Evolutionary conservation across 192 early-diverging fungal genomes (phyloP).

Genomic region (Backusella tarrabulga): DNA sequence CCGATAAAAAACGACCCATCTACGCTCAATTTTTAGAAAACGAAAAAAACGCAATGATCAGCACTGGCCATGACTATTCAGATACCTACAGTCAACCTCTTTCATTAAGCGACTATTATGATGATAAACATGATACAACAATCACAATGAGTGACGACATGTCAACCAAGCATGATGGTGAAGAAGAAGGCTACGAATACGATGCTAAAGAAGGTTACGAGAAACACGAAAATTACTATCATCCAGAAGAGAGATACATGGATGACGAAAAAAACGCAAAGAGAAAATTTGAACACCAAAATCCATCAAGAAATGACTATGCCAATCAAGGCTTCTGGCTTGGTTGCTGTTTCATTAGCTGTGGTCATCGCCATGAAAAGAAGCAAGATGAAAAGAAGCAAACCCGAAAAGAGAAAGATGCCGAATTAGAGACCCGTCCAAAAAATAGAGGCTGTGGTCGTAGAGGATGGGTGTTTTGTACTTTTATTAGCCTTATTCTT

Average conservation of each 20-base stretch:
- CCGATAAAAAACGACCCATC: constrained; percentile 18
- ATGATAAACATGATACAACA: constrained; percentile 3
- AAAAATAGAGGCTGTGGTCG: constrained; percentile 18
- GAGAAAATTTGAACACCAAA: not conserved
- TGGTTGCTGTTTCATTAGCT: constrained; percentile 27
- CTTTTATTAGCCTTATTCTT: constrained; percentile 16
- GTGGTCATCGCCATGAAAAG: constrained; percentile 13
- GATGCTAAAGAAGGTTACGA: not conserved
- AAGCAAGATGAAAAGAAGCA: not conserved
- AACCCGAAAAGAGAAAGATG: not conserved
- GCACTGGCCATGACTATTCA: not conserved
- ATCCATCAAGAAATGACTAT: not conserved
- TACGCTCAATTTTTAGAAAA: constrained; percentile 17
- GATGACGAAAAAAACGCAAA: constrained; percentile 1
- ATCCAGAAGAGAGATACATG: not conserved
- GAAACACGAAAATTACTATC: not conserved
- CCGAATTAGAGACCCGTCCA: not conserved
- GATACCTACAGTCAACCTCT: not conserved
- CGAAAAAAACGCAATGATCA: not conserved
- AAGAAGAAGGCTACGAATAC: not conserved
- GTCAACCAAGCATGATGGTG: not conserved
- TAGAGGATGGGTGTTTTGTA: constrained; percentile 22
- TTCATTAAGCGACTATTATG: not conserved
- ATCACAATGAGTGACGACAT: constrained; percentile 9
- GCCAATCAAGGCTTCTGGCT: constrained; percentile 18